Evolutionary conservation across 73 alveolate species (phyloP).

Genomic region (Tetrahymena elliotti): DNA sequence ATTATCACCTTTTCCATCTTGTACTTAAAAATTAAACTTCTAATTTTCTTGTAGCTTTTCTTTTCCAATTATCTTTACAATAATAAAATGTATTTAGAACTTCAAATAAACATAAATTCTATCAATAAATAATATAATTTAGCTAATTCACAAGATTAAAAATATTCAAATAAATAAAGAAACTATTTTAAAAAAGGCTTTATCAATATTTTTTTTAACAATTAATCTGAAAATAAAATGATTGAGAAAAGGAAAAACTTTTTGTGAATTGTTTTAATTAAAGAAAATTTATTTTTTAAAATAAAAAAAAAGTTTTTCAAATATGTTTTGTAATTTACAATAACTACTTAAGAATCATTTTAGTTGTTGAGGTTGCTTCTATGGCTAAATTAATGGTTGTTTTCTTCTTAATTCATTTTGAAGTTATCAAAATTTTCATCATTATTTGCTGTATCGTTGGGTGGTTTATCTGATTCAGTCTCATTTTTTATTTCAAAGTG

Average conservation of each 20-base stretch:
- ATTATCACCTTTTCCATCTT: background rate
- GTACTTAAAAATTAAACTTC: background rate
- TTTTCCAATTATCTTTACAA: background rate
- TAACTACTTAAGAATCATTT: background rate
- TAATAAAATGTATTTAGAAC: too few species aligned
- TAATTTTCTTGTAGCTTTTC: background rate
- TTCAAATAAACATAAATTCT: too few species aligned
- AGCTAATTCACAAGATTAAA: too few species aligned
- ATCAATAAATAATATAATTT: too few species aligned
- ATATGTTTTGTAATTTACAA: background rate
- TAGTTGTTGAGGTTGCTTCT: background rate
- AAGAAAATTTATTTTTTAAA: too few species aligned
- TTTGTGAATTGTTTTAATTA: too few species aligned
- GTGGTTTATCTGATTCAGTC: background rate
- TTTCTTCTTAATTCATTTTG: background rate
- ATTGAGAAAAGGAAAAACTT: background rate
- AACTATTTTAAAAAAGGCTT: too few species aligned
- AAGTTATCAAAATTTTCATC: background rate
- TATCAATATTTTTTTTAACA: too few species aligned
- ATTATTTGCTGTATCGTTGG: background rate
- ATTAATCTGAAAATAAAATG: too few species aligned
- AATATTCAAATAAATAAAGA: too few species aligned
- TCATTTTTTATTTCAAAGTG: background rate
- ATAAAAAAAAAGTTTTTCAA: too few species aligned
- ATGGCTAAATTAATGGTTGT: background rate